phyloP scores from a whole-genome alignment of 441 rosid species.

The Erodium trifolium region DNA sequence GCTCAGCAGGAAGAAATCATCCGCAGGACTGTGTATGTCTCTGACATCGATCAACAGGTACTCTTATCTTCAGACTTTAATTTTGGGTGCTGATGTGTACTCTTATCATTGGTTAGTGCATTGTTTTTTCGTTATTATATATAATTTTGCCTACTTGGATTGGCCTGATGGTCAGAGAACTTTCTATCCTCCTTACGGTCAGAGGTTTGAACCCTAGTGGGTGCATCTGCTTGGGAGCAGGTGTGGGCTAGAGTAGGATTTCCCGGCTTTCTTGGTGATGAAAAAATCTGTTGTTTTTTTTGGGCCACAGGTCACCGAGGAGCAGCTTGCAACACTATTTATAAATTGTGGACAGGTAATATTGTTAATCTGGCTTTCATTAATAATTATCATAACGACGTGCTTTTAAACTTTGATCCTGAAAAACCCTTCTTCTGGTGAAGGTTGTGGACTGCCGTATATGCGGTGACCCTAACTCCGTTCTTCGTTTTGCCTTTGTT shows the following conservation, averaged over 20 bases:
- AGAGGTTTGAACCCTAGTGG: too few species aligned
- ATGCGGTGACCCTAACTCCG: conserved; percentile 95
- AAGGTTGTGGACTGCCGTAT: conserved; percentile 97
- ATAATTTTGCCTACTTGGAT: too few species aligned
- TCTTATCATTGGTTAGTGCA: background rate
- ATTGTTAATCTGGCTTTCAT: conserved; percentile 2
- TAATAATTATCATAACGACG: background rate
- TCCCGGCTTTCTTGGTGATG: too few species aligned
- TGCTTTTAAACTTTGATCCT: conserved; percentile 11
- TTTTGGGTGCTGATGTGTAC: background rate
- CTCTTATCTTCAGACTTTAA: background rate
- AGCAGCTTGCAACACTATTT: too few species aligned
- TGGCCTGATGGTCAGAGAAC: too few species aligned
- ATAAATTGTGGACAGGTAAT: conserved; percentile 65
- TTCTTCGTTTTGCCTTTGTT: conserved; percentile 88
- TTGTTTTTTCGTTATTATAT: too few species aligned
- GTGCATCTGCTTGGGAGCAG: too few species aligned
- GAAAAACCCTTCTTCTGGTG: conserved; percentile 14
- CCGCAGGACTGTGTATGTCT: conserved; percentile 76
- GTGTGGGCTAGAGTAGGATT: too few species aligned
- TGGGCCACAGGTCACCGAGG: too few species aligned
- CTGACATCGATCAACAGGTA: conserved; percentile 91
- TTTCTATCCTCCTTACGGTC: conserved; percentile 25
- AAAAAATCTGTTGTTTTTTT: too few species aligned
- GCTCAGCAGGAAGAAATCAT: conserved; percentile 82